Base-by-base conservation (phyloP, 148 eudicot genomes). In the Spergularia marina region DNA sequence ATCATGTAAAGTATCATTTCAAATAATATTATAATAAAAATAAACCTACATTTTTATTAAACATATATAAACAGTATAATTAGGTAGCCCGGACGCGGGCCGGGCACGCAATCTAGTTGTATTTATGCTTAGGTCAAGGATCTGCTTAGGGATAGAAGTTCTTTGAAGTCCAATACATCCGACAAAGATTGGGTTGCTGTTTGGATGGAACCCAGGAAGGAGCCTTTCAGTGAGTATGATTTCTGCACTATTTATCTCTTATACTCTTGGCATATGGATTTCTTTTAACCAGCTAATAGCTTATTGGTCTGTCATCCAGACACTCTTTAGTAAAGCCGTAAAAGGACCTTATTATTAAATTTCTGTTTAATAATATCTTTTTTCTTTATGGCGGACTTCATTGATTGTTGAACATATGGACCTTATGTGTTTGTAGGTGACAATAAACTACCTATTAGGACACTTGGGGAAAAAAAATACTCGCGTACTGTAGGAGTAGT, bases 131-230 rank as follows among this genome's bases (percentile, higher is more conserved):
- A 95, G 99, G 99, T 95, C 73, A 88, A 87, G 72, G 88, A 84
- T 70, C 82, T 87, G 81, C 85, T 95, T 69, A 85, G 81, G 78
- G 87, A 84, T 71, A 88, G 76, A 78, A 87, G 98, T 84, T 72
- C 78, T 47, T 79, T 95, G 58, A 88, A 88, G 70, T 95, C 90
- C 7, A 74, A 86, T 72, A 84, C 85, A 58, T 95, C 90, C 20
- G 76, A 86, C 76, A 84, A 84, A 62, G 89, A 84, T 71, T 87
- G 92, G 86, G 94, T 92, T 62, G 85, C 92, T 55, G 99, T 95
- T 75, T 95, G 82, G 99, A 95, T 85, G 98, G 99, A 71, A 86
- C 83, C 65, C 97, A 95, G 87, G 99, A 95, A 88, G 99, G 99
- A 76, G 92, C 97, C 81, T 95, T 86, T 83, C 96, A 90, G 78